These are phyloP conservation scores for Solanum phureja DNA, from an alignment of 257 asterid genomes.

Conservation along the genomic window DNA sequence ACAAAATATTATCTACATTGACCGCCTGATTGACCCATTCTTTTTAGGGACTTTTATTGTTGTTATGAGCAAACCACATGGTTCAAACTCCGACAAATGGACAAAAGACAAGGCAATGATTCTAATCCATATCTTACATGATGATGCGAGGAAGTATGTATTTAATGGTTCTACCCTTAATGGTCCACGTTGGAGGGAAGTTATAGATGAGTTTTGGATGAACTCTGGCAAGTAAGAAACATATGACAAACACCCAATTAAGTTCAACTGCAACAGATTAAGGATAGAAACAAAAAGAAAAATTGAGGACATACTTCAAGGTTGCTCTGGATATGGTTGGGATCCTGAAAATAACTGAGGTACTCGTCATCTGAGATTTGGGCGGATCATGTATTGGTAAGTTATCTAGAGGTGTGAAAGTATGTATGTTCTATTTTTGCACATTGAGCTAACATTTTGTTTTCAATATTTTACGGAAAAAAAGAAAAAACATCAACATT, in stretches of 20 bases:
- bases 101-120: not conserved
- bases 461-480: not conserved
- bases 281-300: not conserved
- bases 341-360: not conserved
- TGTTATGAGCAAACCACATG: not conserved
- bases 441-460: not conserved
- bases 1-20: not conserved
- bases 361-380: not conserved
- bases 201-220: not conserved
- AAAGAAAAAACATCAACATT: not conserved
- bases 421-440: not conserved
- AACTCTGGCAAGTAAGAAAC: not conserved
- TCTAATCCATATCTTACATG: not conserved
- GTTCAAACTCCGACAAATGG: not conserved
- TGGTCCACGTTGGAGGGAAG: not conserved
- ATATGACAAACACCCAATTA: not conserved
- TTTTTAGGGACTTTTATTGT: not conserved
- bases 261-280: not conserved
- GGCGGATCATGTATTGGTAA: not conserved
- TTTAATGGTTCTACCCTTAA: not conserved
- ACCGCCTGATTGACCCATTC: constrained; percentile 10
- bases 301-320: not conserved
- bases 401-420: not conserved
- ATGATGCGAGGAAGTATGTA: not conserved
- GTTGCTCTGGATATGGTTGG: not conserved